A percentile compares a stretch with the other conserved stretches of the same genome.
phyloP scores from a whole-genome alignment of 2,329 filamentous ascomycete species.

The Shiraia sp. region DNA sequence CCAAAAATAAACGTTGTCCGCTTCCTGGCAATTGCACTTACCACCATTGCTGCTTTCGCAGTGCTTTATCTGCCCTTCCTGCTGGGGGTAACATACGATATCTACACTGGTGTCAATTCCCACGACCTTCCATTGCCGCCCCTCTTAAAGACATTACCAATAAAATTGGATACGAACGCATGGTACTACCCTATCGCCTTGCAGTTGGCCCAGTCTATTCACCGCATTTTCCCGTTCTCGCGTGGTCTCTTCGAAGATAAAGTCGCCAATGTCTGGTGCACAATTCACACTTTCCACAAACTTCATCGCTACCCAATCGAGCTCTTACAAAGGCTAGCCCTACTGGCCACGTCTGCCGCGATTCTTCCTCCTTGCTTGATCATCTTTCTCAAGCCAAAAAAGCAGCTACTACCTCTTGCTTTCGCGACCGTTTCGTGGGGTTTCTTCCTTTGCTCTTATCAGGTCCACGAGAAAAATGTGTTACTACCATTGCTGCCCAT shows the following conservation, averaged over 20 bases:
- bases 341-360: conserved; percentile 72
- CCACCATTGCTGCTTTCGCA: conserved; percentile 73
- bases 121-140: conserved; percentile 62
- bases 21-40: conserved; percentile 73
- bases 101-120: conserved; percentile 63
- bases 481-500: conserved; percentile 90
- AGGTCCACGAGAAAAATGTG: conserved; percentile 98
- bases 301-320: conserved; percentile 72
- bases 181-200: conserved; percentile 75
- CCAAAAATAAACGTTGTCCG: conserved; percentile 70
- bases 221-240: conserved; percentile 94
- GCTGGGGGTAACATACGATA: conserved; percentile 70
- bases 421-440: conserved; percentile 89
- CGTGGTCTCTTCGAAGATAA: conserved; percentile 98
- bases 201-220: conserved; percentile 80
- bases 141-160: conserved; percentile 66
- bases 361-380: conserved; percentile 80
- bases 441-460: conserved; percentile 97
- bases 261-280: conserved; percentile 98
- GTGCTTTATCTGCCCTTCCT: conserved; percentile 77
- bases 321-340: conserved; percentile 74
- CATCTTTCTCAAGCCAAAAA: conserved; percentile 77
- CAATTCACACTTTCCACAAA: conserved; percentile 87
- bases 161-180: conserved; percentile 63
- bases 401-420: conserved; percentile 75